phyloP scores from a whole-genome alignment of 345 rosid genomes.

The Eucalyptus pauciflora region DNA sequence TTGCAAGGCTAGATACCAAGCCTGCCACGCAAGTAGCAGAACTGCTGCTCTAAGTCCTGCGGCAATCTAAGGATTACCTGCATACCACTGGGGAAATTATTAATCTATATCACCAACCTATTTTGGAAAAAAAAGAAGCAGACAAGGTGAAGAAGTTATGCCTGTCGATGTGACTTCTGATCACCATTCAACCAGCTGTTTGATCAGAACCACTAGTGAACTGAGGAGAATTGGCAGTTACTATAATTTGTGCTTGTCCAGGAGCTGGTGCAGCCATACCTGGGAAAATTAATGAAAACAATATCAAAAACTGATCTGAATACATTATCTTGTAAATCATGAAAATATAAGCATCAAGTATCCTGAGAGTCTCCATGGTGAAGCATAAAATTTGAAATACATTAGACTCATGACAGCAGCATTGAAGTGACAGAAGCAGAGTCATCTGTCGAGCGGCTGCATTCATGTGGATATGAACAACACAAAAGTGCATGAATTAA shows the following conservation, averaged over 20 bases:
- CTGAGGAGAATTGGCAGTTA: slow-evolving; percentile 65
- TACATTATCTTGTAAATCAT: background rate
- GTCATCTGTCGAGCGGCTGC: background rate
- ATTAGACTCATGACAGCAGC: background rate
- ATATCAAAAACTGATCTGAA: background rate
- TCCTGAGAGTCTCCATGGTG: background rate
- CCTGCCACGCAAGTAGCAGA: slow-evolving; percentile 80
- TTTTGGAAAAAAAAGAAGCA: background rate
- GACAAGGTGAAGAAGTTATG: background rate
- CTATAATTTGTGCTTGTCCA: slow-evolving; percentile 60
- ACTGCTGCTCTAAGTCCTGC: slow-evolving; percentile 75
- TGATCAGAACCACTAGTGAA: slow-evolving; percentile 83
- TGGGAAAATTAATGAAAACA: background rate
- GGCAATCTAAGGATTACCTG: slow-evolving; percentile 74
- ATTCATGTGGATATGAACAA: background rate
- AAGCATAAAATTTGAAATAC: background rate
- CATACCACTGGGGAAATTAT: slow-evolving; percentile 15
- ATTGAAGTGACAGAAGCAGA: background rate
- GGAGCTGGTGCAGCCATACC: slow-evolving; percentile 56
- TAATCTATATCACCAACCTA: background rate
- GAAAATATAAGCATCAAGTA: background rate
- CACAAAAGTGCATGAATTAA: background rate
- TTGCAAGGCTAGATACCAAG: slow-evolving; percentile 87
- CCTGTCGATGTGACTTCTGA: background rate
- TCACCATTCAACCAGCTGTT: slow-evolving; percentile 69